Evolutionary conservation across 768 basidiomycete genomes (phyloP).

Genomic region (Butyriboletus loyo): DNA sequence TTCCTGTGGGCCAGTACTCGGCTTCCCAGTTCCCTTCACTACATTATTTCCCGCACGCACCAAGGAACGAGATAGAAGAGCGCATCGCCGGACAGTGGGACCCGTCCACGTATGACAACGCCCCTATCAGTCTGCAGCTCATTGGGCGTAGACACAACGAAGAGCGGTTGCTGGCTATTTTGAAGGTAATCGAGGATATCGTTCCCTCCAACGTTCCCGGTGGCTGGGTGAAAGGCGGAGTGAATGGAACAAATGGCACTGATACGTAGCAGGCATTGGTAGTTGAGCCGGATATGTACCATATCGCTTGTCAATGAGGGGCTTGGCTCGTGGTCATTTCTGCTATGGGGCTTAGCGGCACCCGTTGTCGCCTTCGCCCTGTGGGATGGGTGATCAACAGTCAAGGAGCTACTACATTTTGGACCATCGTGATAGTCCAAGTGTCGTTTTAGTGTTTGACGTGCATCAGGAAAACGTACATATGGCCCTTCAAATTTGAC

Average conservation of each 20-base stretch:
- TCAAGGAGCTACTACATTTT: neutral
- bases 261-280: neutral
- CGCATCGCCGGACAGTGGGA: constrained; percentile 40
- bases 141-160: constrained; percentile 50
- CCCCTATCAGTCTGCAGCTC: constrained; percentile 47
- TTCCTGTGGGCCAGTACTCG: constrained; percentile 42
- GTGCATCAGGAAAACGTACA: too few species aligned
- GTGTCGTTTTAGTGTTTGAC: too few species aligned
- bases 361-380: neutral
- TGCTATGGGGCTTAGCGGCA: constrained; percentile 4
- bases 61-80: constrained; percentile 38
- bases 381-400: constrained; percentile 11
- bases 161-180: constrained; percentile 45
- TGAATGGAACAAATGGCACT: constrained; percentile 13
- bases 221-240: neutral
- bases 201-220: constrained; percentile 18
- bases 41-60: constrained; percentile 13
- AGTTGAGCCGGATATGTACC: constrained; percentile 1
- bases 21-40: constrained; percentile 20
- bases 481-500: too few species aligned
- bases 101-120: constrained; percentile 40
- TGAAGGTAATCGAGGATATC: constrained; percentile 37
- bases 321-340: constrained; percentile 12
- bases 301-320: neutral
- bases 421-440: neutral